phyloP scores from a whole-genome alignment of 306 rosid genomes.

The Malus fusca region DNA sequence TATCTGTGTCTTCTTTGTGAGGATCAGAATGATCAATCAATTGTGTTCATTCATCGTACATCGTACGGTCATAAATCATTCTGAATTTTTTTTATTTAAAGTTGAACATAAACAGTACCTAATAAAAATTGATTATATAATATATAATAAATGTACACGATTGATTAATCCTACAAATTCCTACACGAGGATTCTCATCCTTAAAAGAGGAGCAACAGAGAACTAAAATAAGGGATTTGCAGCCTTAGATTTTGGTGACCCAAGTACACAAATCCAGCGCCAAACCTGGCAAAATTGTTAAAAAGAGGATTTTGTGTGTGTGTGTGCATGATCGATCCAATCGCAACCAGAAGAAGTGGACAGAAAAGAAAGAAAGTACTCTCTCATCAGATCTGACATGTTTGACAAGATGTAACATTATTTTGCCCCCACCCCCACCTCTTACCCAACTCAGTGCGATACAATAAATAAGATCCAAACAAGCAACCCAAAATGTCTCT shows the following conservation, averaged over 20 bases:
- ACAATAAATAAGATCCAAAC: constrained; percentile 9
- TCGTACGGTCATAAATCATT: rapidly evolving
- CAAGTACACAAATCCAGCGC: constrained; percentile 2
- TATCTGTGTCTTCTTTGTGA: rapidly evolving
- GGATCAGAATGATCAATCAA: too few species aligned
- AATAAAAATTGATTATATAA: rapidly evolving
- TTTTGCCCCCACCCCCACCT: neutral
- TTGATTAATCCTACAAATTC: rapidly evolving
- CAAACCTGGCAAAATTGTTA: constrained; percentile 16
- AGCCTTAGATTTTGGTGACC: constrained; percentile 3
- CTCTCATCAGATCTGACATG: constrained; percentile 22
- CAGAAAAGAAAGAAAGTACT: constrained; percentile 8
- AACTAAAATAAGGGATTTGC: neutral
- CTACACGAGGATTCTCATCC: too few species aligned
- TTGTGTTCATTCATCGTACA: rapidly evolving
- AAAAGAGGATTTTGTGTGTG: neutral
- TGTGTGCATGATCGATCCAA: constrained; percentile 6
- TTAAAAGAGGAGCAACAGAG: neutral
- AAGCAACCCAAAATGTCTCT: neutral
- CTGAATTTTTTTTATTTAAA: too few species aligned
- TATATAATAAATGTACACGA: rapidly evolving
- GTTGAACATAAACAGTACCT: too few species aligned
- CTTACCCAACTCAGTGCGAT: constrained; percentile 5
- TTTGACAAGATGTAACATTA: constrained; percentile 23
- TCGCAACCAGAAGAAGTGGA: constrained; percentile 11